phyloP scores from a whole-genome alignment of 2,329 filamentous ascomycete genomes.

The Aspergillus latus region DNA sequence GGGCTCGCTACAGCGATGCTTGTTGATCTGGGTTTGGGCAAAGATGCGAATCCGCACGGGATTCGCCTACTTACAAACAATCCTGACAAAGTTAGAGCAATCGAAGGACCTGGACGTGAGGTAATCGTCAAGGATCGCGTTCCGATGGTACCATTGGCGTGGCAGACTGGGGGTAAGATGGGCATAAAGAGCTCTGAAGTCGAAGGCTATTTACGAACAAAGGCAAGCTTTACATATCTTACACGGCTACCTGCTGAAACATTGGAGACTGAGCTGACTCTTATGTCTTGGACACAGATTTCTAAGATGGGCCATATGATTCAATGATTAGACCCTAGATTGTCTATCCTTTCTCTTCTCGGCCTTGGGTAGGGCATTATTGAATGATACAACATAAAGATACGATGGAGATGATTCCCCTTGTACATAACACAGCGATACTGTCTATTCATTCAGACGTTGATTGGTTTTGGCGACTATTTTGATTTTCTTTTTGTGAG shows the following conservation, averaged over 20 bases:
- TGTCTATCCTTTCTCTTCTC: neutral
- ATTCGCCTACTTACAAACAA: slow-evolving; percentile 92
- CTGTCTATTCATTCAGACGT: neutral
- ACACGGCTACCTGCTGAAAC: slow-evolving; percentile 46
- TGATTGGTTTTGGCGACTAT: neutral
- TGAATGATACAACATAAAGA: slow-evolving; percentile 1
- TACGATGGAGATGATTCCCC: slow-evolving; percentile 6
- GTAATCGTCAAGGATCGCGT: slow-evolving; percentile 85
- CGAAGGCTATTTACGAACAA: slow-evolving; percentile 90
- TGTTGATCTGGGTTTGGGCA: slow-evolving; percentile 72
- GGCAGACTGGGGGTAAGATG: slow-evolving; percentile 73
- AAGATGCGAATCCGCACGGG: slow-evolving; percentile 58
- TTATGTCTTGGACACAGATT: slow-evolving; percentile 54
- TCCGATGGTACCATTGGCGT: slow-evolving; percentile 91
- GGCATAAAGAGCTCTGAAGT: slow-evolving; percentile 87
- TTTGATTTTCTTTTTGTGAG: neutral
- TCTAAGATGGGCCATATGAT: slow-evolving; percentile 84
- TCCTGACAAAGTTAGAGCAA: slow-evolving; percentile 90
- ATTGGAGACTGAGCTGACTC: slow-evolving; percentile 10
- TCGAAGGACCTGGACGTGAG: slow-evolving; percentile 88
- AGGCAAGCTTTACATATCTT: slow-evolving; percentile 58
- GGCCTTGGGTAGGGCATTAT: neutral
- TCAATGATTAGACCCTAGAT: slow-evolving; percentile 31
- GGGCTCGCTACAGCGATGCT: slow-evolving; percentile 96
- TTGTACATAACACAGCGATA: slow-evolving; percentile 6